Evolutionary conservation across 1,284 basidiomycete genomes (phyloP), one percentile per base, ranked within the genome.

Genomic region (Lentinus polychrous): DNA sequence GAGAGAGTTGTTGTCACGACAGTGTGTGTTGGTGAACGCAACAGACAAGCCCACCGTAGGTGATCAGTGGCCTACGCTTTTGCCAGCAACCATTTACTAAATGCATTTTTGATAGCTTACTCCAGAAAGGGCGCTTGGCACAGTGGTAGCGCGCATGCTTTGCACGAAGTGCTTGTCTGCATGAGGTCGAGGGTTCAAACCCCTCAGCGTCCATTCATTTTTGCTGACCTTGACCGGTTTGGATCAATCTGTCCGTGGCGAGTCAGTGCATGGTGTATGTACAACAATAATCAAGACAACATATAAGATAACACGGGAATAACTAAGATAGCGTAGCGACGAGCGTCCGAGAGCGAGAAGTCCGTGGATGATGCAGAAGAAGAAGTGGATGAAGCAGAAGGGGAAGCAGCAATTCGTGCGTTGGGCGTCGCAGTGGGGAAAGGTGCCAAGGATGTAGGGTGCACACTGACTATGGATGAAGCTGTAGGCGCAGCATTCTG

Each of bases 111-210:
- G 36, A 34, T n/a, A 34, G 33, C 10, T 34, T 10, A 10, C 10
- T 34, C n/a, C n/a, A 22, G n/a, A 15, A 24, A 10, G 44, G 44
- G 44, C 44, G 31, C 32, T 45, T 45, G 33, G 44, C 44, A 45
- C 44, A 45, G 44, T 45, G 44, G 44, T 45, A 45, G 44, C 44
- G 44, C 44, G 44, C 44, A 31, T 45, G 44, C 44, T 45, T 45
- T 45, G 44, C 44, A 45, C 18, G 27, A 31, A 31, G 8, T 18
- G 12, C 6, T 5, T 14, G 27, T 10, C 8, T 45, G 44, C 44
- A 45, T 45, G 44, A 45, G 44, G 44, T 36, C 44, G 33, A 45
- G 44, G 44, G 44, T 45, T 45, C 44, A 37, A 45, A 15, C 44
- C 44, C 44, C 44, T 45, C 33, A 45, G 18, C 31, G 44, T 45